phyloP scores from a whole-genome alignment of 2,329 filamentous ascomycete species.

The Diaporthe batatas region DNA sequence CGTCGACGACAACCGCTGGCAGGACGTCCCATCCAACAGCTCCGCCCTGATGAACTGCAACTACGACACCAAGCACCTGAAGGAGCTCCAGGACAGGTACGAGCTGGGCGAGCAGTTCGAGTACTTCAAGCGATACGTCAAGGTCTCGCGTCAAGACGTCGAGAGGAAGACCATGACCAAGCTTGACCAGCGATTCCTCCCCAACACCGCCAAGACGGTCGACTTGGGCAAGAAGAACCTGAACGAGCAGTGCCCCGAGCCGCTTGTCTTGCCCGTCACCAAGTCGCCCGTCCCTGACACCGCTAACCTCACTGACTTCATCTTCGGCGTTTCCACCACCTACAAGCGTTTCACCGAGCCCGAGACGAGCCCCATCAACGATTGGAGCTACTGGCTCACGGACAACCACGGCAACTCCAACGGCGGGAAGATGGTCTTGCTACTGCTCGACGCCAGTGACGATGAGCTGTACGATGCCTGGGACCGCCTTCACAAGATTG shows the following conservation, averaged over 20 bases:
- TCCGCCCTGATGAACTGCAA: conserved; percentile 65
- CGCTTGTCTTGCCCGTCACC: conserved; percentile 65
- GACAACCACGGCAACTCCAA: conserved; percentile 68
- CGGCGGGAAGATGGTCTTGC: conserved; percentile 67
- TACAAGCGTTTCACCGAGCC: conserved; percentile 67
- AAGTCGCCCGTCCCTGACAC: conserved; percentile 63
- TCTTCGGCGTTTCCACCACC: conserved; percentile 72
- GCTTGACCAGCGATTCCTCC: conserved; percentile 62
- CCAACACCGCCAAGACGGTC: conserved; percentile 61
- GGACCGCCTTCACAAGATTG: conserved; percentile 60
- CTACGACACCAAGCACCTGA: conserved; percentile 61
- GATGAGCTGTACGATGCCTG: conserved; percentile 64
- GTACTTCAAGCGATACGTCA: conserved; percentile 69
- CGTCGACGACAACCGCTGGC: conserved; percentile 36
- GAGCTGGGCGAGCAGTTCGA: conserved; percentile 64
- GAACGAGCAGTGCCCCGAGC: conserved; percentile 60
- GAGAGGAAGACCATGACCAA: conserved; percentile 65
- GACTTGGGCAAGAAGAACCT: conserved; percentile 59
- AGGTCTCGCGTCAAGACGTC: conserved; percentile 64
- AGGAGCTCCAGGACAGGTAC: conserved; percentile 60
- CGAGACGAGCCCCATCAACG: conserved; percentile 65
- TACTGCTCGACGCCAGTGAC: conserved; percentile 66
- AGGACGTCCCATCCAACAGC: conserved; percentile 48
- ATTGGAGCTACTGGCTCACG: conserved; percentile 73
- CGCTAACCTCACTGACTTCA: conserved; percentile 68